A percentile compares a stretch with the other conserved stretches of the same genome.
Conservation (phyloP, 768 basidiomycete genomes). For the Leucosporidium creatinivorum region DNA sequence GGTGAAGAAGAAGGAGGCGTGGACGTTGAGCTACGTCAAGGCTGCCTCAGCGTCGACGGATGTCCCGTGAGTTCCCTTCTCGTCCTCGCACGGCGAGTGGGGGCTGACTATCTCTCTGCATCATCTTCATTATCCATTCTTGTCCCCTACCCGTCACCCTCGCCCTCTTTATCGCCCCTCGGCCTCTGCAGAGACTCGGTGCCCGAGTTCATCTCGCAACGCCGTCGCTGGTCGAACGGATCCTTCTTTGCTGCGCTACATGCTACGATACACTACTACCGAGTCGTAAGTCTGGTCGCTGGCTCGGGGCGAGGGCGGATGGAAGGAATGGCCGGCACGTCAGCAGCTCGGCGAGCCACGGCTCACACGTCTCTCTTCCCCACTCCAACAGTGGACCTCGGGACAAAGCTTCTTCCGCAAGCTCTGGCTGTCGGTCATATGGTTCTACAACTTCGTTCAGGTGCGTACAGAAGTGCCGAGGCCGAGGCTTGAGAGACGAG, state of each 20-base stretch:
- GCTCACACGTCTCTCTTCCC: constrained; percentile 39
- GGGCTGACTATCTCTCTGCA: too few relatives aligned
- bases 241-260: constrained; percentile 22
- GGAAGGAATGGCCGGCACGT: too few relatives aligned
- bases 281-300: constrained; percentile 21
- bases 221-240: constrained; percentile 45
- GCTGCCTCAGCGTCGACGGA: constrained; percentile 39
- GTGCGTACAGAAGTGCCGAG: neutral
- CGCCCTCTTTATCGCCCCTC: neutral
- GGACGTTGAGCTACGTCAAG: constrained; percentile 38
- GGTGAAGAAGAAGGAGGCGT: constrained; percentile 52
- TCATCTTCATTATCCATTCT: too few relatives aligned
- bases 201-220: constrained; percentile 40
- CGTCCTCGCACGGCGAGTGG: too few relatives aligned
- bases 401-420: constrained; percentile 41
- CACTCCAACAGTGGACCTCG: constrained; percentile 30
- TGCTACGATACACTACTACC: constrained; percentile 38
- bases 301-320: too few relatives aligned
- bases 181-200: constrained; percentile 8
- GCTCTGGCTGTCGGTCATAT: constrained; percentile 30
- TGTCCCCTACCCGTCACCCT: too few relatives aligned
- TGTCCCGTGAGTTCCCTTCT: constrained; percentile 33
- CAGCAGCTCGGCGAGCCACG: constrained; percentile 24
- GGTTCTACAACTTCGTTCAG: constrained; percentile 19
- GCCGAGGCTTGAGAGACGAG: neutral